Evolutionary conservation across 2,329 filamentous ascomycete genomes (phyloP).

Genomic region (Aspergillus ruber): DNA sequence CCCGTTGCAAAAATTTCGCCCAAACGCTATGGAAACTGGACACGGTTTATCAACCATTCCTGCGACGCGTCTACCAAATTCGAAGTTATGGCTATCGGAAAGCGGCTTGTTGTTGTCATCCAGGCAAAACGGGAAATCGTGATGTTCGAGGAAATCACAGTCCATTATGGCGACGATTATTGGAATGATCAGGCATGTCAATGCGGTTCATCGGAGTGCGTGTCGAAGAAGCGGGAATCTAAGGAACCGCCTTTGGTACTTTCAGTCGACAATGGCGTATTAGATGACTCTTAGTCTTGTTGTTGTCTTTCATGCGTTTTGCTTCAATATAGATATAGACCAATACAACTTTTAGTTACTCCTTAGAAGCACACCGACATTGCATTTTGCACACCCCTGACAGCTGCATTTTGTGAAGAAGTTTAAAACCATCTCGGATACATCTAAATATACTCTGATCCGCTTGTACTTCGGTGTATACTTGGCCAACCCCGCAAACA

Average conservation of each 20-base stretch:
- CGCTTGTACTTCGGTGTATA: neutral
- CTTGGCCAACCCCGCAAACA: slow-evolving; percentile 1
- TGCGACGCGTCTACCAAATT: slow-evolving; percentile 23
- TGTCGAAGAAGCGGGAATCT: neutral
- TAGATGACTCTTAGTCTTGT: neutral
- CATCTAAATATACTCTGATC: no score
- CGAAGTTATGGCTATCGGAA: slow-evolving; percentile 12
- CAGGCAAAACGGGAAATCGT: slow-evolving; percentile 19
- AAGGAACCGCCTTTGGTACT: no score
- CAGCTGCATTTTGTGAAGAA: no score
- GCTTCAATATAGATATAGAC: no score
- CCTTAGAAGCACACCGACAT: no score
- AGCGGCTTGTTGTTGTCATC: slow-evolving; percentile 13
- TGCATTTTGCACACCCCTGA: no score
- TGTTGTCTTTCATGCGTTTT: neutral
- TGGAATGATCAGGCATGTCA: slow-evolving; percentile 14
- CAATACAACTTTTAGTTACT: no score
- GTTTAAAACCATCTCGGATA: no score
- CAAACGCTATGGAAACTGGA: slow-evolving; percentile 25
- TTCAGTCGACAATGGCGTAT: neutral
- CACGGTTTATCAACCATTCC: slow-evolving; percentile 32
- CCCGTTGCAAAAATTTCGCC: slow-evolving; percentile 12
- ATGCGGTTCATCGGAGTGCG: slow-evolving; percentile 7
- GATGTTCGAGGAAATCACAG: slow-evolving; percentile 28
- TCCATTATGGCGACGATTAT: slow-evolving; percentile 26